Percentiles rank a stretch among this genome's conserved stretches.
Evolutionary conservation across 1,284 basidiomycete genomes (phyloP).

Genomic region (Ceratobasidium sp.): DNA sequence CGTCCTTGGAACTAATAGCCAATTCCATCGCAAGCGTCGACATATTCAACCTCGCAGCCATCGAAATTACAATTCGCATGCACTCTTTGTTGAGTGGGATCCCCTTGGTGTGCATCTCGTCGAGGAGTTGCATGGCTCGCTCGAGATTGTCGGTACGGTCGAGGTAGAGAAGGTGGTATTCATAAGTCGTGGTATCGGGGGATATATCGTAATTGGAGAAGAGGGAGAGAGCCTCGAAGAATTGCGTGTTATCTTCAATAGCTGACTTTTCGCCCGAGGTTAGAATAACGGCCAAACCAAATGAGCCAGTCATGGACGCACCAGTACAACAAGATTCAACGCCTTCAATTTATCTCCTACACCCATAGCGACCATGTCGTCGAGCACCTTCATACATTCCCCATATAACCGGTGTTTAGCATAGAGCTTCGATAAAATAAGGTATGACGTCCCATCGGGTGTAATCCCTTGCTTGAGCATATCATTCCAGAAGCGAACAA

Average conservation of each 20-base stretch:
- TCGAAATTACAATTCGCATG: slow-evolving; percentile 12
- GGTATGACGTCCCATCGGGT: slow-evolving; percentile 60
- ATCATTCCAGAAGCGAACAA: slow-evolving; percentile 60
- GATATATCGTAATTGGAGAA: slow-evolving; percentile 53
- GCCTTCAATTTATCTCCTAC: slow-evolving; percentile 70
- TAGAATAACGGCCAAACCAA: background rate
- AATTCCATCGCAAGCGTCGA: slow-evolving; percentile 26
- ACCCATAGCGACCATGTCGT: slow-evolving; percentile 75
- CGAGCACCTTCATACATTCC: slow-evolving; percentile 77
- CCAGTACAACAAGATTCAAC: slow-evolving; percentile 77
- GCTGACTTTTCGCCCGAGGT: slow-evolving; percentile 50
- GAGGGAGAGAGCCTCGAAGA: slow-evolving; percentile 61
- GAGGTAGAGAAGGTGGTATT: background rate
- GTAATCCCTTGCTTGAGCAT: slow-evolving; percentile 60
- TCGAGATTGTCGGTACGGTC: slow-evolving; percentile 13
- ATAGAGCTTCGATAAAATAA: slow-evolving; percentile 67
- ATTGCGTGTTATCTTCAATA: slow-evolving; percentile 41
- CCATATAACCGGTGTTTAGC: slow-evolving; percentile 59
- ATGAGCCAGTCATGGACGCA: slow-evolving; percentile 55
- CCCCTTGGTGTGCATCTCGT: slow-evolving; percentile 65
- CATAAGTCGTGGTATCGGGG: slow-evolving; percentile 56
- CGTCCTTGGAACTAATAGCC: slow-evolving; percentile 55
- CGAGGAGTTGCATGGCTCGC: slow-evolving; percentile 50
- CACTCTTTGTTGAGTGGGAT: slow-evolving; percentile 63
- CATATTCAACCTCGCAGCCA: slow-evolving; percentile 33